Conservation (phyloP, 1,139 yeast species). For the Diutina neorugosa region DNA sequence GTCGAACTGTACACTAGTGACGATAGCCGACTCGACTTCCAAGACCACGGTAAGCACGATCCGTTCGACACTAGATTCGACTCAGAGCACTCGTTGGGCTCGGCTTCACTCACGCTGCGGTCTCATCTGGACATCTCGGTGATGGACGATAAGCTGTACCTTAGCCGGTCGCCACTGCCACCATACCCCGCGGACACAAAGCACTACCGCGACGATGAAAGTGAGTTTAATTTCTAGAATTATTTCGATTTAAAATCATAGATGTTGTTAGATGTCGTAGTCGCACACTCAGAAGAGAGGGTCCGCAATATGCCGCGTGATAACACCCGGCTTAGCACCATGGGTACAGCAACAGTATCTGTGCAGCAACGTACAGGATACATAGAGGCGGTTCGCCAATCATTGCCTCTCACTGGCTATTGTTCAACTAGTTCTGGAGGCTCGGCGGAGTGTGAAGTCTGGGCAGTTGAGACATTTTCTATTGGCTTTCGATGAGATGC, state of each 20-base stretch:
- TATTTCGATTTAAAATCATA: background rate
- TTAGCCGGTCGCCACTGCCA: slow-evolving; percentile 1
- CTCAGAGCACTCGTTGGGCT: background rate
- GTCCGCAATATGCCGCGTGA: background rate
- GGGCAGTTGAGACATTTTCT: background rate
- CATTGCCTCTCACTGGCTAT: background rate
- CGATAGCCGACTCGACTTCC: background rate
- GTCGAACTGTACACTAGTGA: background rate
- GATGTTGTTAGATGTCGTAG: too few species aligned
- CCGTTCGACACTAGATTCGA: background rate
- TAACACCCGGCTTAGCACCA: background rate
- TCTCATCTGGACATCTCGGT: background rate
- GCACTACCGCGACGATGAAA: background rate
- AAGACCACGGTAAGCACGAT: background rate
- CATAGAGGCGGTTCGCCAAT: background rate
- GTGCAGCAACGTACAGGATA: background rate
- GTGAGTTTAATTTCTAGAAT: background rate
- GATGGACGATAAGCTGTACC: background rate
- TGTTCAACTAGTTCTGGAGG: background rate
- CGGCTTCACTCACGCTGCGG: background rate
- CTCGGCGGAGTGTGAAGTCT: background rate
- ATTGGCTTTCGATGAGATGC: background rate
- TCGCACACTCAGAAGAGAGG: too few species aligned
- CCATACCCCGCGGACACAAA: background rate
- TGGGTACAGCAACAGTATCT: background rate